Evolutionary conservation across 2,329 filamentous ascomycete species (phyloP).

Genomic region (Fusarium pilosicola): DNA sequence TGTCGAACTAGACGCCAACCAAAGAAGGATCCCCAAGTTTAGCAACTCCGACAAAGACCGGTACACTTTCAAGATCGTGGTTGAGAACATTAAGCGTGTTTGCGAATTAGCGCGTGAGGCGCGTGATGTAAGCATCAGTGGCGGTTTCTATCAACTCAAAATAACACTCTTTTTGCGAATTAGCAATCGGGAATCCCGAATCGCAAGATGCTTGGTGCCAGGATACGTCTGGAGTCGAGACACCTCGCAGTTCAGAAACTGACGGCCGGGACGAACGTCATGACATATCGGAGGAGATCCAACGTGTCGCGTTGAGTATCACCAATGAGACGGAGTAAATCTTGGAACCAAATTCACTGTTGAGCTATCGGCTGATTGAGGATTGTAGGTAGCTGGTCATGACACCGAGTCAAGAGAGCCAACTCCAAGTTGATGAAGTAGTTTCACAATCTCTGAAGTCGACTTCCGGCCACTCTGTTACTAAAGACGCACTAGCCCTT

Average conservation of each 20-base stretch:
- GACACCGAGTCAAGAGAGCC: background rate
- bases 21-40: background rate
- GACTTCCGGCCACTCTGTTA: rapidly evolving
- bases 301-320: background rate
- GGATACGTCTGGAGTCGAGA: background rate
- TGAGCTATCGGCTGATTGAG: background rate
- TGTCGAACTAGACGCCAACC: background rate
- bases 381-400: background rate
- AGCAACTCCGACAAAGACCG: background rate
- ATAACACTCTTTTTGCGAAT: too few species aligned
- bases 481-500: rapidly evolving
- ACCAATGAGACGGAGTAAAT: rapidly evolving
- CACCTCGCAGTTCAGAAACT: rapidly evolving
- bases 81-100: background rate
- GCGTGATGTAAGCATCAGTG: too few species aligned
- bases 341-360: rapidly evolving
- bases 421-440: rapidly evolving
- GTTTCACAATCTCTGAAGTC: background rate
- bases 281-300: background rate
- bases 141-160: too few species aligned
- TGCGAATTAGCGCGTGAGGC: background rate
- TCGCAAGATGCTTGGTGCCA: rapidly evolving
- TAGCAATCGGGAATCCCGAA: rapidly evolving
- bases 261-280: background rate
- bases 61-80: background rate